A percentile compares a stretch with the other conserved stretches of the same genome.
These are phyloP conservation scores for Phytopythium cucurbitacearum DNA, from an alignment of 352 stramenopile species.

Conservation along the genomic window DNA sequence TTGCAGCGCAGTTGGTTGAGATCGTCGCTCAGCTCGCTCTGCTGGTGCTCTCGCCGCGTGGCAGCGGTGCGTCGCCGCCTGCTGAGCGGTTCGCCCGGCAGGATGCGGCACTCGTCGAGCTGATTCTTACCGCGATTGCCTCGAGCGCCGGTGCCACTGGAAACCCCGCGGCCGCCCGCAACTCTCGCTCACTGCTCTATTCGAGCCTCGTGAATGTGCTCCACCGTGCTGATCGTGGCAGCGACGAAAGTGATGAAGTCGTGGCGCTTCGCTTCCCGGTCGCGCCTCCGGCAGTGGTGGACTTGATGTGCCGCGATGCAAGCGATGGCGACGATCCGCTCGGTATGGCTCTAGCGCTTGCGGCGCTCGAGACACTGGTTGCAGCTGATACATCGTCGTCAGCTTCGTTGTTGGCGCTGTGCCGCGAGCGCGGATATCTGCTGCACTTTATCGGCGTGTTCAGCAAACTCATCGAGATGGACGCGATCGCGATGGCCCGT, in stretches of 20 bases:
- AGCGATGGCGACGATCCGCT: constrained; percentile 75
- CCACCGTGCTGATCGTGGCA: constrained; percentile 19
- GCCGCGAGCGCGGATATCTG: constrained; percentile 74
- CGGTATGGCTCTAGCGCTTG: constrained; percentile 78
- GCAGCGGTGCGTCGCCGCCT: constrained; percentile 31
- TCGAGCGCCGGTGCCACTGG: constrained; percentile 55
- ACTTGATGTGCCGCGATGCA: constrained; percentile 68
- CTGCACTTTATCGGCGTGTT: constrained; percentile 81
- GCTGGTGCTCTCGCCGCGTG: constrained; percentile 50
- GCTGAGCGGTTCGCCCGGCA: constrained; percentile 27
- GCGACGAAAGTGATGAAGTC: not conserved
- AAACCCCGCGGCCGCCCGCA: constrained; percentile 70
- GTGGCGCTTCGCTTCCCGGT: too few species aligned
- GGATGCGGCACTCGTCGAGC: constrained; percentile 49
- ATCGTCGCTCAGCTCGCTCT: constrained; percentile 64
- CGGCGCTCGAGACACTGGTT: constrained; percentile 62
- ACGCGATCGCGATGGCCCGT: constrained; percentile 46
- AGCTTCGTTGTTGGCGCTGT: constrained; percentile 38
- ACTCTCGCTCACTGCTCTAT: constrained; percentile 75
- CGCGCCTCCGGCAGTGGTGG: constrained; percentile 36
- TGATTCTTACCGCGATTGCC: constrained; percentile 59
- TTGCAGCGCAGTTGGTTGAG: constrained; percentile 72
- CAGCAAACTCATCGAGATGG: constrained; percentile 66
- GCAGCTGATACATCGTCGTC: constrained; percentile 3
- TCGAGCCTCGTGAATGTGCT: constrained; percentile 72